Base-by-base conservation (phyloP, 768 basidiomycete genomes). In the Boletus rex-veris region DNA sequence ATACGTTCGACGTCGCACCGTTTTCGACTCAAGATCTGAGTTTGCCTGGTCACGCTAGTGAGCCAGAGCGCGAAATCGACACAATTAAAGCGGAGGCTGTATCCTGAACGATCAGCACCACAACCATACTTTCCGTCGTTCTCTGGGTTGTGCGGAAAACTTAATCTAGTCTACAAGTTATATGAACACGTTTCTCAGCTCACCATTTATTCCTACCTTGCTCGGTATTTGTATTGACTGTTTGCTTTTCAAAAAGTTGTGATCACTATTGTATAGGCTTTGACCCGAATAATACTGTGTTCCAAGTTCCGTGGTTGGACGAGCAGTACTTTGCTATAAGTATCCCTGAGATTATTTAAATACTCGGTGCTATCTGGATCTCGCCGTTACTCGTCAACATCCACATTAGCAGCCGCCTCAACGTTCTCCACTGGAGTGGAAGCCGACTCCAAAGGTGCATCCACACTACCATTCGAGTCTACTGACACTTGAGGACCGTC, bases 11-110 rank as follows among this genome's bases (percentile, higher is more conserved):
- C 68, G 88, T 90, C 45, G 64, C 79, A 33, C 77, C 75, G n/a
- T 88, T 88, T 69, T 72, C 80, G 45, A 73, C 82, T 36, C 85
- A 85, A 61, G 88, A 89, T 57, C 65, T 91, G 59, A 80, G 79
- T 52, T 77, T 90, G 63, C 45, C 75, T 60, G 77, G 81, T 48
- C 75, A 80, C 50, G 56, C 68, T 39, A 82, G 79, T 65, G 86
- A 88, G 57, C 69, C 83, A 50, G 87, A 87, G 33, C 76, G 78
- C 50, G 83, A 86, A 61, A 60, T 77, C 42, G 88, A 88, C 52
- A 59, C 80, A 43, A 81, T 87, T 56, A 89, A 89, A 76, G 72
- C 84, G 43, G 88, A 90, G 71, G 78, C 77, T 62, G 60, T 58
- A 50, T 62, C 74, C 58, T 73, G 64, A 68, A 58, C 21, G 53